Evolutionary conservation across 352 stramenopile genomes (phyloP).

Genomic region (Discostella stelligera): DNA sequence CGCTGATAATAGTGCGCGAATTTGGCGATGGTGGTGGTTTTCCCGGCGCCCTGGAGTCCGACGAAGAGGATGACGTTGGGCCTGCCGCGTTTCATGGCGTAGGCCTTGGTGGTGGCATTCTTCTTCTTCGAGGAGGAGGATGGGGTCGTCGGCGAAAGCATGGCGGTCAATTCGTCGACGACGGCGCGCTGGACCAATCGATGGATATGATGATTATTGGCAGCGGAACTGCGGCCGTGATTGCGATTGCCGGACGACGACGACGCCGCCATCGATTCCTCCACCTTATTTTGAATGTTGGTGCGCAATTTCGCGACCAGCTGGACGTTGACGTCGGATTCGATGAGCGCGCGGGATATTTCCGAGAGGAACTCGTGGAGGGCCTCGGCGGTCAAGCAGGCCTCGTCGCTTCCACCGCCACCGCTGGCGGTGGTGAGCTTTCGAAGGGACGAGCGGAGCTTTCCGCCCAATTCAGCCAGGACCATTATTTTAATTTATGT

Average conservation of each 20-base stretch:
- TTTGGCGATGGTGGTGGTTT: conserved; percentile 99
- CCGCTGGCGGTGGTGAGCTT: conserved; percentile 83
- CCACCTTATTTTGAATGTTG: conserved; percentile 76
- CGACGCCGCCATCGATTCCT: conserved; percentile 50
- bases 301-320: conserved; percentile 73
- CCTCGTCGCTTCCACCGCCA: too few species aligned
- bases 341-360: conserved; percentile 82
- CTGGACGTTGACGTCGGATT: conserved; percentile 86
- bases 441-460: conserved; percentile 83
- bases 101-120: conserved; percentile 51
- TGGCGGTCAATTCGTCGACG: conserved; percentile 82
- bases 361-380: conserved; percentile 81
- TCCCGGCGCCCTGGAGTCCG: conserved; percentile 93
- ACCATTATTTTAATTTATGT: conserved; percentile 73
- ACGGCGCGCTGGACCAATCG: conserved; percentile 84
- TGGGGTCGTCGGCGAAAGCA: conserved; percentile 74
- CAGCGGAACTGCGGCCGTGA: too few species aligned
- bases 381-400: conserved; percentile 54
- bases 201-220: conserved; percentile 32
- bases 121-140: too few species aligned
- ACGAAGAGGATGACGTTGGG: conserved; percentile 88
- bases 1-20: conserved; percentile 98
- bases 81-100: conserved; percentile 82
- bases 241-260: not conserved
- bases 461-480: conserved; percentile 84